phyloP scores from a whole-genome alignment of 371 early-diverging fungal species.

The Rhizopus microsporus region DNA sequence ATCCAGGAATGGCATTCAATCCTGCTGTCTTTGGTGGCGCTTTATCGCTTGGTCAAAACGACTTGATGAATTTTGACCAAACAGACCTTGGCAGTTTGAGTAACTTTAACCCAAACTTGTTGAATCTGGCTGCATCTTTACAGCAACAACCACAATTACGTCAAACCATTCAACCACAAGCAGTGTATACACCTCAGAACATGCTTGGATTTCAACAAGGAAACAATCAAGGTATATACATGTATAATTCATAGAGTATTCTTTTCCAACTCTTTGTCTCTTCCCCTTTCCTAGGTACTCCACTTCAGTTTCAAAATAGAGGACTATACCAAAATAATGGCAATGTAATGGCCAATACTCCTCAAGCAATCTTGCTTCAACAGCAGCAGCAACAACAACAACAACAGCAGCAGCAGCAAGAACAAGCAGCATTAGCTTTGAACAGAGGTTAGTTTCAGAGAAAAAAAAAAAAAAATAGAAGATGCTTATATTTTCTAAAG shows the following conservation, averaged over 20 bases:
- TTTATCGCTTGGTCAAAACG: constrained; percentile 28
- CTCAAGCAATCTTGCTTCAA: constrained; percentile 40
- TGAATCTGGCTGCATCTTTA: constrained; percentile 10
- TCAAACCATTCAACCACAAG: constrained; percentile 19
- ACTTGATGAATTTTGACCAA: constrained; percentile 30
- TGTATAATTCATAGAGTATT: not conserved
- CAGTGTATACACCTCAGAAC: constrained; percentile 34
- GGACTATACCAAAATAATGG: constrained; percentile 28
- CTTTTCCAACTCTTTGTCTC: not conserved
- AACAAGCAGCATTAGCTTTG: constrained; percentile 32
- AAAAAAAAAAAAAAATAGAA: not conserved
- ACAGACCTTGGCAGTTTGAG: constrained; percentile 30
- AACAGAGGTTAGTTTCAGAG: constrained; percentile 30
- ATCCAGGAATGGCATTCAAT: constrained; percentile 22
- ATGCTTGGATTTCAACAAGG: constrained; percentile 19
- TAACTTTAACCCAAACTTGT: constrained; percentile 25
- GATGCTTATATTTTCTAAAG: constrained; percentile 14
- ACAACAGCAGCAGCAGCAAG: constrained; percentile 26
- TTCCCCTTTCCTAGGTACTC: constrained; percentile 7
- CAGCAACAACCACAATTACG: constrained; percentile 22
- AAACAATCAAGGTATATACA: constrained; percentile 16
- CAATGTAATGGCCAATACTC: constrained; percentile 36
- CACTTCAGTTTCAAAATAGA: constrained; percentile 36
- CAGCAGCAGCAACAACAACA: constrained; percentile 39
- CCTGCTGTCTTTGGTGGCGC: constrained; percentile 27